Conservation (phyloP, 129 eudicot species). For the Lactuca sativa region DNA sequence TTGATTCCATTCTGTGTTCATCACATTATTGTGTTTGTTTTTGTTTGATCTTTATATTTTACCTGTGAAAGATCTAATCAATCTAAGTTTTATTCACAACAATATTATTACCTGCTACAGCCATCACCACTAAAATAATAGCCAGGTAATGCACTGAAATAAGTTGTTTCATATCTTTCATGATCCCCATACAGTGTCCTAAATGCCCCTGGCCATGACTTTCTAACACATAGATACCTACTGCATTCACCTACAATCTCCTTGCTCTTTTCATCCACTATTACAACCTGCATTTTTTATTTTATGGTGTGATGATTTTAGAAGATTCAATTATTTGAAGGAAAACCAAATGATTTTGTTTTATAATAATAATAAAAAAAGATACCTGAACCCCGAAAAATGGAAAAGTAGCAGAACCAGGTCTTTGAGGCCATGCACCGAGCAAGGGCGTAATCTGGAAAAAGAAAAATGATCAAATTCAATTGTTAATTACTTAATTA, state of each 20-base stretch:
- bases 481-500: too few species aligned
- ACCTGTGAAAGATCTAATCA: too few species aligned
- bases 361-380: background rate
- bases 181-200: constrained; percentile 94
- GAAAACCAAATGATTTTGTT: background rate
- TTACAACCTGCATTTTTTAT: constrained; percentile 66
- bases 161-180: constrained; percentile 95
- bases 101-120: constrained; percentile 83
- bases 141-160: constrained; percentile 94
- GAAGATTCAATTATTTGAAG: background rate
- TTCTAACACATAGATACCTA: constrained; percentile 80
- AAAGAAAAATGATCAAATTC: constrained; percentile 19
- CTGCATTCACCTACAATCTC: constrained; percentile 97
- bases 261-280: constrained; percentile 93
- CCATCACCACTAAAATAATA: constrained; percentile 98
- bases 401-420: constrained; percentile 98
- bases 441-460: constrained; percentile 93
- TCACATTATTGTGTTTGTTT: too few species aligned
- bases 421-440: constrained; percentile 98
- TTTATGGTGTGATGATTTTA: background rate
- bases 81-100: too few species aligned
- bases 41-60: too few species aligned
- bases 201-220: constrained; percentile 98
- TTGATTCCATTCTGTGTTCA: too few species aligned
- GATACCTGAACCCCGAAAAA: constrained; percentile 97